Evolutionary conservation across 2,329 filamentous ascomycete genomes (phyloP).

Genomic region (Fusarium transvaalense): DNA sequence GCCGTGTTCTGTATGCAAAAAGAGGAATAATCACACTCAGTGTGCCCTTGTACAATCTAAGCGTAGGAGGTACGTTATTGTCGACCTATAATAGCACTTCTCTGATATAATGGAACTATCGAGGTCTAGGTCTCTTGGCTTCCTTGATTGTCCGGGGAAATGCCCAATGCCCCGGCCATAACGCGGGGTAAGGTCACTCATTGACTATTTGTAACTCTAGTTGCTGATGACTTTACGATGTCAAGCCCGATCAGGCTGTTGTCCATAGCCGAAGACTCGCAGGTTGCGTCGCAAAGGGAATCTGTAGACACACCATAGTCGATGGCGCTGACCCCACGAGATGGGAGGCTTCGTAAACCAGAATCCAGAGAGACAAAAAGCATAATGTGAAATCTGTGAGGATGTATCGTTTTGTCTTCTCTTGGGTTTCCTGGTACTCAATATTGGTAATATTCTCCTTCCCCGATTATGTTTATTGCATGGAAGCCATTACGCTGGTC

Average conservation of each 20-base stretch:
- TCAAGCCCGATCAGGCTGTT: not conserved
- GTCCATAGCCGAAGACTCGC: not conserved
- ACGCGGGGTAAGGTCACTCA: not conserved
- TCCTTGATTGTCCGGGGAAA: not conserved
- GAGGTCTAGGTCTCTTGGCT: not conserved
- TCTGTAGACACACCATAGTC: not conserved
- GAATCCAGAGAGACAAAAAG: not conserved
- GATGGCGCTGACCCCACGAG: not conserved
- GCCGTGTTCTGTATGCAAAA: not conserved
- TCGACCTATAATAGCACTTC: fast-evolving
- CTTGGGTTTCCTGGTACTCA: not conserved
- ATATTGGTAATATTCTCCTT: not conserved
- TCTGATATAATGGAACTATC: not conserved
- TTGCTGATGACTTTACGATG: not conserved
- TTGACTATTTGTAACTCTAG: too few relatives aligned
- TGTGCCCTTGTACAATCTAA: not conserved
- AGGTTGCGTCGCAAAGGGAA: not conserved
- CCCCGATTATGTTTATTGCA: not conserved
- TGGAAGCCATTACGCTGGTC: fast-evolving
- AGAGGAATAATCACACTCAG: conserved; percentile 3
- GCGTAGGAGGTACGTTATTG: not conserved
- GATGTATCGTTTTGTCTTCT: not conserved
- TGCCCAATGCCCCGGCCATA: not conserved
- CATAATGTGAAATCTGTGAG: not conserved
- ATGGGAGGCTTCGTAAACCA: fast-evolving